A percentile compares a stretch with the other conserved stretches of the same genome.
phyloP scores from a whole-genome alignment of 2,329 filamentous ascomycete species.

The Hyphodiscus sp. region DNA sequence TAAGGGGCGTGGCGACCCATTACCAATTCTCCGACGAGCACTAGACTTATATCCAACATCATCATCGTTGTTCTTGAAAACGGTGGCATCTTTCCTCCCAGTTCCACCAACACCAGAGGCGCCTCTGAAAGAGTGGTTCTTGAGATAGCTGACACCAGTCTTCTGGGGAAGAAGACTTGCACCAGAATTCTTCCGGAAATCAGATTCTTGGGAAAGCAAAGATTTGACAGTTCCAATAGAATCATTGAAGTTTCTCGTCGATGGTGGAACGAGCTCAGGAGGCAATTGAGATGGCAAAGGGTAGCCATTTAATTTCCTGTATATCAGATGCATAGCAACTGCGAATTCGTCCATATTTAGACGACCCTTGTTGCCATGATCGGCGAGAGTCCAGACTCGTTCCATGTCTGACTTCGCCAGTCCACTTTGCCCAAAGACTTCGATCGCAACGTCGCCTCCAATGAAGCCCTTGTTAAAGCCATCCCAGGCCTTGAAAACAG shows the following conservation, averaged over 20 bases:
- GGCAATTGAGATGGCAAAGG: constrained; percentile 82
- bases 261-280: constrained; percentile 88
- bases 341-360: constrained; percentile 96
- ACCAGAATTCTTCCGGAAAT: constrained; percentile 80
- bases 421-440: constrained; percentile 95
- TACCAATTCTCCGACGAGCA: constrained; percentile 73
- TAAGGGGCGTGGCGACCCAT: constrained; percentile 71
- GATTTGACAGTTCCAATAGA: constrained; percentile 92
- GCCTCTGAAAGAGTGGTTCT: constrained; percentile 84
- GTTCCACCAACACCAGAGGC: constrained; percentile 48
- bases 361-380: constrained; percentile 88
- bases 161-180: constrained; percentile 88
- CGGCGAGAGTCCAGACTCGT: constrained; percentile 88
- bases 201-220: constrained; percentile 82
- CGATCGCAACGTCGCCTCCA: constrained; percentile 84
- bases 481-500: constrained; percentile 94
- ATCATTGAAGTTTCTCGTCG: constrained; percentile 85
- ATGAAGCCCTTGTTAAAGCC: constrained; percentile 90
- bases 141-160: constrained; percentile 97
- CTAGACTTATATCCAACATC: constrained; percentile 90
- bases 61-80: constrained; percentile 95
- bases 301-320: constrained; percentile 93
- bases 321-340: constrained; percentile 98
- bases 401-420: constrained; percentile 86
- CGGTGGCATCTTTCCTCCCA: constrained; percentile 85